These are phyloP conservation scores for Myriosclerotinia duriaeana DNA, from an alignment of 2,329 filamentous ascomycete species.

Conservation along the genomic window DNA sequence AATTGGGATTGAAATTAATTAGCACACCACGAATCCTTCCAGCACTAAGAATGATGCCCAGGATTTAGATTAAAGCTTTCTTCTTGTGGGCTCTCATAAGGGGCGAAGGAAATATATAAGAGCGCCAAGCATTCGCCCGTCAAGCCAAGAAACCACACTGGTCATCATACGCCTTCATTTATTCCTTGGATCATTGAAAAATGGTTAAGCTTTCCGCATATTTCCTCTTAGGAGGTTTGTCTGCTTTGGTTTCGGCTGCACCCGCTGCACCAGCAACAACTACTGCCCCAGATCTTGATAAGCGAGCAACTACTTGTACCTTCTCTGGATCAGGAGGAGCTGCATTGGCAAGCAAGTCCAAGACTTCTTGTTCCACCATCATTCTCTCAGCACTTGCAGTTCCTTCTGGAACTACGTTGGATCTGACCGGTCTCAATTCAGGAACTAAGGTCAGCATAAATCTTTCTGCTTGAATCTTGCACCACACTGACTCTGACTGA, in stretches of 20 bases:
- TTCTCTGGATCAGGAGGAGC: slow-evolving; percentile 49
- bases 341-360: slow-evolving; percentile 48
- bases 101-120: slow-evolving; percentile 10
- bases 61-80: background rate
- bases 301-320: slow-evolving; percentile 48
- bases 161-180: background rate
- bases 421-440: slow-evolving; percentile 54
- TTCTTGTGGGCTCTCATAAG: background rate
- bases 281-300: slow-evolving; percentile 18
- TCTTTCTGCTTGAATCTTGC: no score
- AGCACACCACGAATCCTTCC: slow-evolving; percentile 8
- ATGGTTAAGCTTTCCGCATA: slow-evolving; percentile 12
- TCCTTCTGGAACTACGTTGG: slow-evolving; percentile 57
- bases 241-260: slow-evolving; percentile 17
- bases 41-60: slow-evolving; percentile 9
- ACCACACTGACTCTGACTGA: background rate
- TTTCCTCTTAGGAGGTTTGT: slow-evolving; percentile 14
- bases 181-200: slow-evolving; percentile 9
- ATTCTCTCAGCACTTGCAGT: slow-evolving; percentile 54
- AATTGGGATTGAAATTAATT: background rate
- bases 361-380: slow-evolving; percentile 55
- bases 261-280: slow-evolving; percentile 13
- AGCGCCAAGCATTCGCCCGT: slow-evolving; percentile 3
- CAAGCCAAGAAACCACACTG: slow-evolving; percentile 12
- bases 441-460: slow-evolving; percentile 43